phyloP scores from a whole-genome alignment of 805 yeast genomes.

The Ogataea corticis region DNA sequence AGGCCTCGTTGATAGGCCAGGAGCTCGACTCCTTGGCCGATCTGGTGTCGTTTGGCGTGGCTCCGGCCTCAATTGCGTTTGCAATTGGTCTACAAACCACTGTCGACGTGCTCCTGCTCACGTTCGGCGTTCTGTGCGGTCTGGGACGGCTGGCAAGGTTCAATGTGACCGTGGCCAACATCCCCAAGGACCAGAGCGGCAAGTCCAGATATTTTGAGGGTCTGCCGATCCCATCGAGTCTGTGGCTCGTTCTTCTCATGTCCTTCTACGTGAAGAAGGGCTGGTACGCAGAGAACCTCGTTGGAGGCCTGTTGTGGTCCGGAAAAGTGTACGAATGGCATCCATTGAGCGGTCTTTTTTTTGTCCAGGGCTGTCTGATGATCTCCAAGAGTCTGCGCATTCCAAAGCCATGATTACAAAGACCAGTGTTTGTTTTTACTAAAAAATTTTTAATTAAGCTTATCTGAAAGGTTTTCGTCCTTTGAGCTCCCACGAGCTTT shows the following conservation, averaged over 20 bases:
- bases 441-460: background rate
- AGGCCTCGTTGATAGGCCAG: slow-evolving; percentile 93
- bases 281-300: slow-evolving; percentile 46
- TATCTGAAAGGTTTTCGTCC: slow-evolving; percentile 30
- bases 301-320: slow-evolving; percentile 61
- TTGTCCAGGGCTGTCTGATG: slow-evolving; percentile 85
- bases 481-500: slow-evolving; percentile 25
- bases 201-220: slow-evolving; percentile 94
- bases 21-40: slow-evolving; percentile 97
- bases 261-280: slow-evolving; percentile 60
- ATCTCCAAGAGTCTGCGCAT: slow-evolving; percentile 87
- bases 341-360: slow-evolving; percentile 61
- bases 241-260: slow-evolving; percentile 72
- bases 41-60: slow-evolving; percentile 90
- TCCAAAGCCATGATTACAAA: slow-evolving; percentile 70
- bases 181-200: slow-evolving; percentile 88
- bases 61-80: slow-evolving; percentile 92
- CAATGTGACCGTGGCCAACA: slow-evolving; percentile 88
- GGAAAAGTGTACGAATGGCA: slow-evolving; percentile 73
- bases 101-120: slow-evolving; percentile 70
- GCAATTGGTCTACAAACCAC: slow-evolving; percentile 87
- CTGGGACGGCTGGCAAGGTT: slow-evolving; percentile 92
- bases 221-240: slow-evolving; percentile 89
- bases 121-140: slow-evolving; percentile 90
- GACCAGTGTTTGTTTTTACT: background rate